phyloP scores from a whole-genome alignment of 1,139 yeast genomes.

The Candida labiduridarum region DNA sequence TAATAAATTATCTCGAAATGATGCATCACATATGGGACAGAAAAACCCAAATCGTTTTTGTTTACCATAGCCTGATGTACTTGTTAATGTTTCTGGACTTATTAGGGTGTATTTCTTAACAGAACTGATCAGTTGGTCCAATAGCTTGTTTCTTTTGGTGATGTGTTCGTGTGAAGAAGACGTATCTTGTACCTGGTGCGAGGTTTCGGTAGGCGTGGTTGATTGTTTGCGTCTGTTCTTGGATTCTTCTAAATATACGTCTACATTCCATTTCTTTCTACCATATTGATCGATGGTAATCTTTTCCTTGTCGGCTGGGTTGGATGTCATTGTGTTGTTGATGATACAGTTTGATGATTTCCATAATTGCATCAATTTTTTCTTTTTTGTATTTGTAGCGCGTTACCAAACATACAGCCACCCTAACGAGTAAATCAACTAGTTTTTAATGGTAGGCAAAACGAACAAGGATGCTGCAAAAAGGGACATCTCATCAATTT shows the following conservation, averaged over 20 bases:
- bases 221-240: slow-evolving; percentile 23
- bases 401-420: not conserved
- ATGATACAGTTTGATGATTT: not conserved
- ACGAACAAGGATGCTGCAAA: not conserved
- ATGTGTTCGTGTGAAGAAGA: slow-evolving; percentile 27
- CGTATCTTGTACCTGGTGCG: slow-evolving; percentile 16
- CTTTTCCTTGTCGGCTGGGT: slow-evolving; percentile 16
- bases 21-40: slow-evolving; percentile 77
- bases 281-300: slow-evolving; percentile 53
- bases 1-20: slow-evolving; percentile 80
- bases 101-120: slow-evolving; percentile 40
- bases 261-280: slow-evolving; percentile 69
- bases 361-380: not conserved
- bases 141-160: slow-evolving; percentile 33
- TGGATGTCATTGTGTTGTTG: not conserved
- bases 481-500: slow-evolving; percentile 9
- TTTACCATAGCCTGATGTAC: slow-evolving; percentile 13
- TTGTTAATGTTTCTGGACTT: slow-evolving; percentile 23
- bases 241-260: slow-evolving; percentile 59
- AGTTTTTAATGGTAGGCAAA: not conserved
- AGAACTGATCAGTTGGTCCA: slow-evolving; percentile 35
- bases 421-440: too few species aligned
- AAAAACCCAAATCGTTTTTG: slow-evolving; percentile 79
- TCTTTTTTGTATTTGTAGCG: not conserved
- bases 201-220: not conserved